phyloP scores from a whole-genome alignment of 2,329 filamentous ascomycete genomes.

The Fusarium subglutinans region DNA sequence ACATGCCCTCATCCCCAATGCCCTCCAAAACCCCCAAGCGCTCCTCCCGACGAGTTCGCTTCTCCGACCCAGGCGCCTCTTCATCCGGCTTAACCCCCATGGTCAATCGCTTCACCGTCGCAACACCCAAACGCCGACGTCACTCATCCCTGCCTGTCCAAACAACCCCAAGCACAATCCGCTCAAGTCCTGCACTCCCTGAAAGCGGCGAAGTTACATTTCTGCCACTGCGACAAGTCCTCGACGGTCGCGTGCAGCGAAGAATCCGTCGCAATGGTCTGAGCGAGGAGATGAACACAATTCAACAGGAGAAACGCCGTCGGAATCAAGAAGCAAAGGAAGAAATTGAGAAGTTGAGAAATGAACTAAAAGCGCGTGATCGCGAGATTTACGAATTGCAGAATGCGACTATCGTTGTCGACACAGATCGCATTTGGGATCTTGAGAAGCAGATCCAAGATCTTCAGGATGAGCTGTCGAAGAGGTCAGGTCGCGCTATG shows the following conservation, averaged over 20 bases:
- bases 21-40: constrained; percentile 45
- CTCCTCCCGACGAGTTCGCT: constrained; percentile 60
- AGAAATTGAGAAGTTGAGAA: constrained; percentile 60
- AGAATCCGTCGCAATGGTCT: constrained; percentile 65
- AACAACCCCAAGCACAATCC: constrained; percentile 25
- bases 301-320: constrained; percentile 57
- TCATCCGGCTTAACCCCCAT: constrained; percentile 67
- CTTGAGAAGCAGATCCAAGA: constrained; percentile 53
- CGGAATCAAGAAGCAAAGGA: constrained; percentile 51
- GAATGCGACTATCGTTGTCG: constrained; percentile 59
- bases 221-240: constrained; percentile 59
- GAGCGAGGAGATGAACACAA: constrained; percentile 66
- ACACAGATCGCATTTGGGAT: constrained; percentile 57
- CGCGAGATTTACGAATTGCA: constrained; percentile 63
- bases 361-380: constrained; percentile 60
- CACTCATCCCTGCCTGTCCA: constrained; percentile 57
- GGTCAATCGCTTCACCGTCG: constrained; percentile 61
- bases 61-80: constrained; percentile 64
- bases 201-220: constrained; percentile 55
- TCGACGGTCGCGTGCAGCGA: constrained; percentile 66
- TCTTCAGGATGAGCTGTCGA: constrained; percentile 48
- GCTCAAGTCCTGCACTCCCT: constrained; percentile 26
- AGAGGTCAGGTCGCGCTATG: constrained; percentile 23
- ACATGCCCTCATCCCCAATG: constrained; percentile 16
- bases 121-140: constrained; percentile 51